Percentiles rank a stretch among this genome's conserved stretches.
Evolutionary conservation across 2,329 filamentous ascomycete species (phyloP).

Genomic region (Penicillium aurantiogriseum): DNA sequence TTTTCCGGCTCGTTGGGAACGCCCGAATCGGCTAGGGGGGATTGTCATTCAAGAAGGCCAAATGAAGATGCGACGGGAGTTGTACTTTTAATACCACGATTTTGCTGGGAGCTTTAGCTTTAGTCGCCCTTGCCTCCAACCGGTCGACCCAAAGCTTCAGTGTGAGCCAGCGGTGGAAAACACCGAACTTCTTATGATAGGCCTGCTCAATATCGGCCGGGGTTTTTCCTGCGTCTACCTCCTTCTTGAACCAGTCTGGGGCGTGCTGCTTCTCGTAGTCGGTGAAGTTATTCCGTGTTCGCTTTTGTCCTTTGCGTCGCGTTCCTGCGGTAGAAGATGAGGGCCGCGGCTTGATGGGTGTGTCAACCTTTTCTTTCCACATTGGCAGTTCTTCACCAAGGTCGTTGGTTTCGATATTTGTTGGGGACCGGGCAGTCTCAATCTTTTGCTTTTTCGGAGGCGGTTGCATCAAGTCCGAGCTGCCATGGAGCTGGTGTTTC

Average conservation of each 20-base stretch:
- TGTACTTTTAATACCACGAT: constrained; percentile 4
- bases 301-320: neutral
- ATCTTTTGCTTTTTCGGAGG: neutral
- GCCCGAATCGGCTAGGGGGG: neutral
- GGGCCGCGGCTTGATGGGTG: neutral
- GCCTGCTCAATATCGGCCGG: neutral
- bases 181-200: neutral
- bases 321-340: neutral
- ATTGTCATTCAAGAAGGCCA: constrained; percentile 2
- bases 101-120: neutral
- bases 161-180: neutral
- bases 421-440: neutral
- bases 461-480: neutral
- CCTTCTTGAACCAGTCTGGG: constrained; percentile 1
- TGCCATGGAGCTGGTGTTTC: neutral
- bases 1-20: neutral
- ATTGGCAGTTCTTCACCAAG: neutral
- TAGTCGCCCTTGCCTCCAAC: neutral
- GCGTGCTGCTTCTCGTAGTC: constrained; percentile 2
- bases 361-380: neutral
- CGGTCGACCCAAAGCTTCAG: constrained; percentile 1
- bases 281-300: constrained; percentile 6
- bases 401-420: neutral
- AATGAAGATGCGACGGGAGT: neutral
- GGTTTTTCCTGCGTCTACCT: neutral